Percentiles rank a stretch among this genome's conserved stretches.
These are phyloP conservation scores for Inga oerstediana DNA, from an alignment of 306 rosid species.

Conservation along the genomic window DNA sequence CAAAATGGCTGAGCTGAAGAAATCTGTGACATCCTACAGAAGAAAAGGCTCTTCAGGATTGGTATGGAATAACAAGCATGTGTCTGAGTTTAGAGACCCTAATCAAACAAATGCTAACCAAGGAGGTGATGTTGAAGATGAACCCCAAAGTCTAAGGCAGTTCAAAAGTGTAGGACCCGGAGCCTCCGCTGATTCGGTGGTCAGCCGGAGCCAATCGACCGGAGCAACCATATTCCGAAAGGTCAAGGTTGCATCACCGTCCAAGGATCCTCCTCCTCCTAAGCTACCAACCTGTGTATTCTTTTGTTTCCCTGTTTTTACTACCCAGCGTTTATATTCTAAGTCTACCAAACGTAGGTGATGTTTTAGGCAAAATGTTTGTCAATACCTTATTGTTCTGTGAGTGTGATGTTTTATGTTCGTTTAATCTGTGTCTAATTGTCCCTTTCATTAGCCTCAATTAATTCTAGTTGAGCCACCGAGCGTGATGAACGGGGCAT, in stretches of 20 bases:
- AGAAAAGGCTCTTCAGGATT: conserved; percentile 82
- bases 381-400: too few species aligned
- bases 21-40: conserved; percentile 73
- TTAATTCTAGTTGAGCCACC: background rate
- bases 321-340: conserved; percentile 24
- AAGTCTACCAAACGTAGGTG: conserved; percentile 50
- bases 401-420: background rate
- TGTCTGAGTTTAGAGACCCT: conserved; percentile 27
- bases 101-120: conserved; percentile 32
- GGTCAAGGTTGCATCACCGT: conserved; percentile 44
- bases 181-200: conserved; percentile 2
- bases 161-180: conserved; percentile 40
- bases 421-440: background rate
- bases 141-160: conserved; percentile 13
- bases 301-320: conserved; percentile 45
- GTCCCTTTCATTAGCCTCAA: background rate
- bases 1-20: conserved; percentile 52
- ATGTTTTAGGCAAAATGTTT: background rate
- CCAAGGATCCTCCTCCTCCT: conserved; percentile 78
- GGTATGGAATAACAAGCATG: conserved; percentile 68
- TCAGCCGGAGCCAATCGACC: conserved; percentile 41
- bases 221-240: conserved; percentile 31
- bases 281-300: conserved; percentile 60
- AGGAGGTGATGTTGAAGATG: background rate
- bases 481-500: background rate